Evolutionary conservation across 1,284 basidiomycete species (phyloP).

Genomic region (Ganoderma boninense): DNA sequence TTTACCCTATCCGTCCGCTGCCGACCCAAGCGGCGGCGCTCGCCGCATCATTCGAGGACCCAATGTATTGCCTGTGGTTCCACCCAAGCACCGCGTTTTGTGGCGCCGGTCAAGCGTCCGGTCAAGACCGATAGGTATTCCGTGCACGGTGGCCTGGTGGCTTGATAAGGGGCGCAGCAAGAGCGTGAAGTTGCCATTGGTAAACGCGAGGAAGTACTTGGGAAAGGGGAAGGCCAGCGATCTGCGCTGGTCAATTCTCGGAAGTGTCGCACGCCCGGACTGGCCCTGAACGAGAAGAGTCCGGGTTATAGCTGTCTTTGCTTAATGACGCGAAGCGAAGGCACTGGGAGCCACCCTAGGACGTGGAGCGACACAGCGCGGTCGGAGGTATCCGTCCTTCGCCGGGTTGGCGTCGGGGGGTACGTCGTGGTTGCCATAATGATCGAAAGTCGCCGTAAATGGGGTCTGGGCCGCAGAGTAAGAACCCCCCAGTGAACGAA

Average conservation of each 20-base stretch:
- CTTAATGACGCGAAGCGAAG: constrained; percentile 10
- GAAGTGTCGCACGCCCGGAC: constrained; percentile 13
- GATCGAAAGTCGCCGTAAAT: not conserved
- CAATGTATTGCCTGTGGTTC: constrained; percentile 21
- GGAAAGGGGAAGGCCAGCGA: constrained; percentile 24
- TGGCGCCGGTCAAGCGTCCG: not conserved
- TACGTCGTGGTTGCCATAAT: constrained; percentile 21
- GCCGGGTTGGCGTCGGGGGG: constrained; percentile 27
- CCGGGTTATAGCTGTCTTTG: constrained; percentile 7
- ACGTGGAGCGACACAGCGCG: constrained; percentile 24
- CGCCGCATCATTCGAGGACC: constrained; percentile 17
- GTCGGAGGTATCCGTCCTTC: constrained; percentile 29
- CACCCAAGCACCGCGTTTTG: not conserved
- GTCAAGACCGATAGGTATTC: not conserved
- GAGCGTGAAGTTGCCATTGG: constrained; percentile 10
- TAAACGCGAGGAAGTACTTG: constrained; percentile 17
- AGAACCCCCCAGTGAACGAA: constrained; percentile 29
- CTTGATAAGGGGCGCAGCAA: constrained; percentile 33
- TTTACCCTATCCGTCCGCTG: constrained; percentile 28
- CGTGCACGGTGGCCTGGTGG: constrained; percentile 8
- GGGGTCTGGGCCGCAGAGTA: constrained; percentile 18
- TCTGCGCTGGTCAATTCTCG: constrained; percentile 25
- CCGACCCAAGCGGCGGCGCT: constrained; percentile 34
- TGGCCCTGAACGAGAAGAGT: constrained; percentile 6
- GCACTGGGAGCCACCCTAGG: not conserved